phyloP scores from a whole-genome alignment of 2,329 filamentous ascomycete species.

The Sarocladium brachiariae region DNA sequence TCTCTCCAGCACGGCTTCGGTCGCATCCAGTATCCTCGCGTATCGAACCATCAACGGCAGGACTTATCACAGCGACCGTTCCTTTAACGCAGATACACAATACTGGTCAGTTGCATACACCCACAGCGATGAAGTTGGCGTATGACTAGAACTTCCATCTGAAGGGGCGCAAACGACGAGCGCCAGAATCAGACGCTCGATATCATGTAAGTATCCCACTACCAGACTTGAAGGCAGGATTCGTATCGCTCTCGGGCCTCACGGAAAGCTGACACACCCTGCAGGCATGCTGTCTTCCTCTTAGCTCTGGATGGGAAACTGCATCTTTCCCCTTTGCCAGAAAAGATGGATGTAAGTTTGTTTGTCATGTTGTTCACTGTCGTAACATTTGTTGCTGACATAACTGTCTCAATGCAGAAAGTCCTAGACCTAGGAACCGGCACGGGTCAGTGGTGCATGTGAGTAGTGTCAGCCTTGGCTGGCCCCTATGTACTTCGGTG shows the following conservation, averaged over 20 bases:
- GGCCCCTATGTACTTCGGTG: too few species aligned
- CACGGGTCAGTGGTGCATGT: conserved; percentile 13
- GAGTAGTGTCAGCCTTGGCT: too few species aligned
- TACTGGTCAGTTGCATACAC: too few species aligned
- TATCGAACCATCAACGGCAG: conserved; percentile 24
- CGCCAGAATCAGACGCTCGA: too few species aligned
- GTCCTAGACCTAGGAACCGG: conserved; percentile 15
- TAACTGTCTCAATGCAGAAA: conserved; percentile 12
- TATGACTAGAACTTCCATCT: too few species aligned
- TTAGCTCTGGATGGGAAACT: conserved; percentile 10
- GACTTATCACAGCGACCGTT: conserved; percentile 21
- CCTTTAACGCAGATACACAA: background rate
- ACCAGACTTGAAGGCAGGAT: too few species aligned
- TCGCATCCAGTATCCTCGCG: conserved; percentile 21
- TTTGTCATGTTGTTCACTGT: background rate
- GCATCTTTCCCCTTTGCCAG: conserved; percentile 9
- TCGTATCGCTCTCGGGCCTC: too few species aligned
- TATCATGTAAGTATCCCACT: too few species aligned
- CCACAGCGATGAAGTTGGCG: too few species aligned
- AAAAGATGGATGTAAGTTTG: conserved; percentile 11
- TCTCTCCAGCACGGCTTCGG: conserved; percentile 18
- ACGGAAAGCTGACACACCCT: too few species aligned
- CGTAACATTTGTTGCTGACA: background rate
- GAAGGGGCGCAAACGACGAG: too few species aligned
- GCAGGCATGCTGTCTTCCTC: conserved; percentile 12